Base-by-base conservation (phyloP, 2,329 filamentous ascomycete genomes). In the Didymellaceae sp. region DNA sequence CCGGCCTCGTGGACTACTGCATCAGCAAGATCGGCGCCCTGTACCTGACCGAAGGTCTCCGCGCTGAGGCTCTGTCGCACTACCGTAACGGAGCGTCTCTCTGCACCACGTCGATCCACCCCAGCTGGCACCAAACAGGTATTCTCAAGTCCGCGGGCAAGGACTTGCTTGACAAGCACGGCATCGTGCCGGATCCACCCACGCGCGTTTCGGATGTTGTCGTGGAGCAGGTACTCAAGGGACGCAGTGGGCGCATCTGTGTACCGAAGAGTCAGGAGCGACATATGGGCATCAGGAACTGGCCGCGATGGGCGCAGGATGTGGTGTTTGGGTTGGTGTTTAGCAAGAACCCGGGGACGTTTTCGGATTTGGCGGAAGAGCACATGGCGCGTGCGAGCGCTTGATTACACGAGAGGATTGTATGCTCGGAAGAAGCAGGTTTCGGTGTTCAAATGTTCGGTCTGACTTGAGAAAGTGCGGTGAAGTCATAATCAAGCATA, bases 21-120 rank as follows among this genome's bases (percentile, higher is more conserved):
- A 60, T 59, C 43, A 59, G 61, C 17, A 70, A 71, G 33, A 51
- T 63, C 14, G 68, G 55, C 1, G 65, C 62, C 0, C 39, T 71
- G n/a, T 63, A 63, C 45, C 37, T 71, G 11, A 64, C 55, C 28
- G 67, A 71, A 45, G 68, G 67, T 54, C 37, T 71, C 17, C 62
- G 62, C 17, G 59, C 57, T 3, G 67, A 70, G 41, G 63, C 61
- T 34, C 52, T 66, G 1, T 30, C 58, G 6, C 59, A 58, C 25
- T 70, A 71, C 39, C 45, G 54, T 2, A 54, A 45, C 18, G 67
- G 66, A 18, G 40, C 52, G 20, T 44, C 56, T 18, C 69, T 71
- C n/a, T 62, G 66, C 43, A 68, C 64, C 2, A 65, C 65, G 1
- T 59, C 58, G 17, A 47, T 71, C 16, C 65, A 70, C 24, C 66